Conservation (phyloP, 1,284 basidiomycete species). For the Boletus smithii region DNA sequence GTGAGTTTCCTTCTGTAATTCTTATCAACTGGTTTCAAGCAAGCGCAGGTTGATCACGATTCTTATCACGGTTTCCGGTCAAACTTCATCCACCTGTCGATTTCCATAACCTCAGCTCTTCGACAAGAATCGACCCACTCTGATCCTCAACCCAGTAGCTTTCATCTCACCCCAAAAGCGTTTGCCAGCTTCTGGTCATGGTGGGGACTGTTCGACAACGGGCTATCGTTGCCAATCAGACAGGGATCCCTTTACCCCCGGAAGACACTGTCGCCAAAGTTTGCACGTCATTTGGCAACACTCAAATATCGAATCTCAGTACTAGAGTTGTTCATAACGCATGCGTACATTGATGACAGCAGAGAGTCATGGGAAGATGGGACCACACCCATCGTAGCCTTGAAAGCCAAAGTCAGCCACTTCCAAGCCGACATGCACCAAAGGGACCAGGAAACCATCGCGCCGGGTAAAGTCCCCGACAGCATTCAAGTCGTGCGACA, state of each 20-base stretch:
- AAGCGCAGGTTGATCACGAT: slow-evolving; percentile 53
- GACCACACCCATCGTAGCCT: slow-evolving; percentile 76
- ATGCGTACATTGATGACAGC: slow-evolving; percentile 82
- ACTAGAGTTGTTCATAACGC: slow-evolving; percentile 79
- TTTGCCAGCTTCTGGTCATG: slow-evolving; percentile 93
- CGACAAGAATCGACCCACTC: slow-evolving; percentile 26
- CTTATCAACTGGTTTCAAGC: not conserved
- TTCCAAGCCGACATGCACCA: slow-evolving; percentile 94
- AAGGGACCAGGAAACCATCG: slow-evolving; percentile 76
- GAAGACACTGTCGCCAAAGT: slow-evolving; percentile 80
- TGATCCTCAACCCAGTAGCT: slow-evolving; percentile 52
- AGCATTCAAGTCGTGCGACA: slow-evolving; percentile 60
- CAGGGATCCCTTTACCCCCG: slow-evolving; percentile 81
- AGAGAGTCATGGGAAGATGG: slow-evolving; percentile 78
- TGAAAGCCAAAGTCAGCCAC: slow-evolving; percentile 78
- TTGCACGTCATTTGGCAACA: slow-evolving; percentile 86
- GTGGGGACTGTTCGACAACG: slow-evolving; percentile 84
- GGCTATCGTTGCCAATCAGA: slow-evolving; percentile 81
- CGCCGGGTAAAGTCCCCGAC: slow-evolving; percentile 46
- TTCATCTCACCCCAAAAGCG: slow-evolving; percentile 85
- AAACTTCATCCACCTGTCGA: slow-evolving; percentile 90
- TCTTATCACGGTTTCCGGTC: slow-evolving; percentile 90
- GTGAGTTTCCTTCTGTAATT: slow-evolving; percentile 36
- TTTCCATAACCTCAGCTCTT: slow-evolving; percentile 75
- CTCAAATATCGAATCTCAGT: slow-evolving; percentile 89